Percentiles rank a stretch among this genome's conserved stretches.
Evolutionary conservation across 1,284 basidiomycete species (phyloP).

Genomic region (Psilocybe mexicana): DNA sequence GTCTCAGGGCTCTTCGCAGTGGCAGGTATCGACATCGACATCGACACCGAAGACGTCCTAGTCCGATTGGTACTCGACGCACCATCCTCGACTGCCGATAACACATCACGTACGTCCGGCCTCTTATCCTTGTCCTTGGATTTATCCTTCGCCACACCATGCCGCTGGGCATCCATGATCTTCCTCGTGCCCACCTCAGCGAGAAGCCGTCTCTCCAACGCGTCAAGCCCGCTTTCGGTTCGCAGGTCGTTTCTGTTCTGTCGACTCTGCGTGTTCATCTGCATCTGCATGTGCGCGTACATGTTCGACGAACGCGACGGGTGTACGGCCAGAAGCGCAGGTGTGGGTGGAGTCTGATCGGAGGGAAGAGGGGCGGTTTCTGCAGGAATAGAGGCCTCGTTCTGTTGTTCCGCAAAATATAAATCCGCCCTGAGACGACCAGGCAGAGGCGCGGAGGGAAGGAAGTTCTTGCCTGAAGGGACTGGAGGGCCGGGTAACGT

Average conservation of each 20-base stretch:
- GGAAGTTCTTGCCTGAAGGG: slow-evolving; percentile 32
- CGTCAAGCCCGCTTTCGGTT: slow-evolving; percentile 57
- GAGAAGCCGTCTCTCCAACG: slow-evolving; percentile 58
- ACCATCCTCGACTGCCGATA: slow-evolving; percentile 18
- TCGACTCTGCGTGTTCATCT: slow-evolving; percentile 8
- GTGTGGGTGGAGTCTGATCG: slow-evolving; percentile 48
- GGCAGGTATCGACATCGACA: slow-evolving; percentile 42
- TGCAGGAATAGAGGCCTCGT: neutral
- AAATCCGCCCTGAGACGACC: slow-evolving; percentile 19
- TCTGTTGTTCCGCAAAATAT: slow-evolving; percentile 10
- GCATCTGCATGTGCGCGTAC: too few species aligned
- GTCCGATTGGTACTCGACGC: slow-evolving; percentile 1
- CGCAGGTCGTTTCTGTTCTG: slow-evolving; percentile 17
- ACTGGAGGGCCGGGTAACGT: slow-evolving; percentile 60
- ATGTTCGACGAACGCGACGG: slow-evolving; percentile 17
- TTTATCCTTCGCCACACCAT: slow-evolving; percentile 25
- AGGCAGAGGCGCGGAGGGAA: neutral
- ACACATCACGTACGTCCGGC: slow-evolving; percentile 50
- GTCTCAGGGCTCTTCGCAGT: slow-evolving; percentile 42
- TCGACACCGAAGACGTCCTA: neutral
- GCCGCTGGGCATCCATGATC: slow-evolving; percentile 15
- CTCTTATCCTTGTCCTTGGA: slow-evolving; percentile 23
- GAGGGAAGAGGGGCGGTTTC: slow-evolving; percentile 25
- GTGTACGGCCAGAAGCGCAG: slow-evolving; percentile 48
- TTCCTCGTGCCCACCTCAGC: slow-evolving; percentile 71